Evolutionary conservation across 2,329 filamentous ascomycete species (phyloP), one percentile per base, ranked within the genome.

Genomic region (Xylaria sp.): DNA sequence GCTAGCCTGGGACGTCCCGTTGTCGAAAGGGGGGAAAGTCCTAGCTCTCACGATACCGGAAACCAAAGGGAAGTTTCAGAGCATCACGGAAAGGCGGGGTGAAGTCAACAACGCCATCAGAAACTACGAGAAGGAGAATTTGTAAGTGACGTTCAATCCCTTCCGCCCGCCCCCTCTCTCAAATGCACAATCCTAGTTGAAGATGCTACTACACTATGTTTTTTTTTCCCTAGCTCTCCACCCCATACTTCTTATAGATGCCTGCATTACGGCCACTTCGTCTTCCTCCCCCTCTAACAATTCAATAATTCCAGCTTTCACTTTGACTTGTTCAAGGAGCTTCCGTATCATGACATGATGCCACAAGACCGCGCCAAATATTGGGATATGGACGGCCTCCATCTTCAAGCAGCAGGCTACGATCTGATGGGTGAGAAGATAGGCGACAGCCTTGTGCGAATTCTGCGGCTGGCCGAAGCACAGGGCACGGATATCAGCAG

Each of bases 11-110:
- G 73, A 78, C 43, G 72, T 84, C 2, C 78, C 83, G 1, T 76
- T 88, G 1, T 69, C 72, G 1, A 77, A 78, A 27, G 80, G 80
- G 10, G 78, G 78, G 67, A 85, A 85, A 60, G 82, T 90, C 8
- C 80, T 90, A 2, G 86, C 86, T 4, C 77, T 90, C 49, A 90
- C 87, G 0, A 79, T 90, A 2, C 86, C 85, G 0, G 87, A 89
- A 66, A 80, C 79, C 25, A 70, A 73, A 6, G 55, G 67, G 23
- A 69, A 67, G 21, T 64, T 63, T 6, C 65, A 70, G n/a, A 66
- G 66, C 21, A 57, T 80, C 19, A 72, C 74, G 17, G 63, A 66
- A 27, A 72, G 68, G 35, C 77, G 85, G 5, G 72, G 79, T 23
- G 69, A 74, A 21, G 72, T 90, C 53, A 90, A 90, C 68, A 63